Evolutionary conservation across 306 rosid species (phyloP), one percentile per base, ranked within the genome.

Genomic region (Ormosia semicastrata): DNA sequence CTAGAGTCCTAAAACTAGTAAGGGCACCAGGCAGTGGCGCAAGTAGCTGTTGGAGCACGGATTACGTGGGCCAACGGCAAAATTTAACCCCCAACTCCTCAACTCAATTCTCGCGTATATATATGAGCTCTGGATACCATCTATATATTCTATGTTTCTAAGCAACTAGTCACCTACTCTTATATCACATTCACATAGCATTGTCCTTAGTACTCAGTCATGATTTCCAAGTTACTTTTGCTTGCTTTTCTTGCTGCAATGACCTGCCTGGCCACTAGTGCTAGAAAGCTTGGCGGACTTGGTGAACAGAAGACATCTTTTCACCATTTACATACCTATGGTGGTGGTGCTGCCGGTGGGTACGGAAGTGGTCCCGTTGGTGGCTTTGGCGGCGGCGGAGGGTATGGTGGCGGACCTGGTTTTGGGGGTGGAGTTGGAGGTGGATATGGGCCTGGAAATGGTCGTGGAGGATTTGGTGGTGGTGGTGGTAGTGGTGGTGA

Each of bases 161-260:
- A 49, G 34, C 4, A 43, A 24, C 24, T 24, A 24, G 24, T 24
- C 24, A 24, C 40, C 29, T 47, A 67, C 52, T 57, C 46, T 14
- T 33, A 18, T 30, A 44, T 66, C 5, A 15, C 14, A 44, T 34
- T 46, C 52, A 49, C 6, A 49, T 2, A 75, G 40, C 9, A 49
- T 76, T 60, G 33, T 40, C 4, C 29, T 36, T 69, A 7, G 2
- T 10, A 66, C 7, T 13, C 15, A 49, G 12, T 53, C 34, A 86
- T 71, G 91, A 64, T 60, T 86, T 59, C 57, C 9, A 88, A 88
- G 76, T 68, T 77, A 64, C 40, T 90, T 79, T 78, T 85, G 50
- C 44, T 88, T 81, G 79, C 68, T 73, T 60, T 88, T 73, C 66
- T 86, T 57, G 13, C 53, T 71, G 81, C 87, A 71, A 24, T 71